Percentiles rank a stretch among this genome's conserved stretches.
Conservation (phyloP, 371 early-diverging fungal genomes). For the Lichtheimia ornata region DNA sequence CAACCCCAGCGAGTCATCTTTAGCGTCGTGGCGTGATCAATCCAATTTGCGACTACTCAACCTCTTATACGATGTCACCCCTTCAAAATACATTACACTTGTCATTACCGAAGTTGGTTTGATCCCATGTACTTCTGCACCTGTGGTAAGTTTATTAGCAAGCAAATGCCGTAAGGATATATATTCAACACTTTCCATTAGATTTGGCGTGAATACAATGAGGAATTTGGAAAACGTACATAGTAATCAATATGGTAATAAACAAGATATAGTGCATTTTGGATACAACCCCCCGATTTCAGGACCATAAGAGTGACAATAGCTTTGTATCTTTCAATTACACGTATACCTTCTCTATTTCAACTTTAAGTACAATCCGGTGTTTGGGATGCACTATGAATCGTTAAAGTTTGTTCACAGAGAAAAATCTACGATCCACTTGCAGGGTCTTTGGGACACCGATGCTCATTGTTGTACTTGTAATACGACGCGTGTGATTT, state of each 20-base stretch:
- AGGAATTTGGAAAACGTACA: slow-evolving; percentile 44
- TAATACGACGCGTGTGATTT: too few species aligned
- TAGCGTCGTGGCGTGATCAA: slow-evolving; percentile 69
- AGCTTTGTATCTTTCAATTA: too few species aligned
- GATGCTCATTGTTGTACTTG: too few species aligned
- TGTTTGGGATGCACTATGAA: too few species aligned
- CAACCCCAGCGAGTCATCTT: slow-evolving; percentile 18
- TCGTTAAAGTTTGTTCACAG: too few species aligned
- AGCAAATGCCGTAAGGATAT: neutral
- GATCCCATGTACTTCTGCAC: slow-evolving; percentile 92
- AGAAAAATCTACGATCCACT: too few species aligned
- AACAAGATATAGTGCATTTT: too few species aligned
- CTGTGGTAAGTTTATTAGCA: slow-evolving; percentile 64
- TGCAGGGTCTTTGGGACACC: too few species aligned
- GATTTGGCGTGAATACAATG: slow-evolving; percentile 62
- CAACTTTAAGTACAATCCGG: too few species aligned
- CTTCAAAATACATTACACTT: slow-evolving; percentile 87
- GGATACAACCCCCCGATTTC: too few species aligned
- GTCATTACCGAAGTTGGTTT: slow-evolving; percentile 94
- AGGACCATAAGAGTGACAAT: too few species aligned
- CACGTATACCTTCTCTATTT: too few species aligned
- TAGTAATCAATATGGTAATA: neutral
- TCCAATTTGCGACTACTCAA: slow-evolving; percentile 81
- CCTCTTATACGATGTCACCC: slow-evolving; percentile 92
- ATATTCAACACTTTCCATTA: slow-evolving; percentile 12